Percentiles rank a stretch among this genome's conserved stretches.
These are phyloP conservation scores for Alternaria infectoria DNA, from an alignment of 2,329 filamentous ascomycete species.

Conservation along the genomic window DNA sequence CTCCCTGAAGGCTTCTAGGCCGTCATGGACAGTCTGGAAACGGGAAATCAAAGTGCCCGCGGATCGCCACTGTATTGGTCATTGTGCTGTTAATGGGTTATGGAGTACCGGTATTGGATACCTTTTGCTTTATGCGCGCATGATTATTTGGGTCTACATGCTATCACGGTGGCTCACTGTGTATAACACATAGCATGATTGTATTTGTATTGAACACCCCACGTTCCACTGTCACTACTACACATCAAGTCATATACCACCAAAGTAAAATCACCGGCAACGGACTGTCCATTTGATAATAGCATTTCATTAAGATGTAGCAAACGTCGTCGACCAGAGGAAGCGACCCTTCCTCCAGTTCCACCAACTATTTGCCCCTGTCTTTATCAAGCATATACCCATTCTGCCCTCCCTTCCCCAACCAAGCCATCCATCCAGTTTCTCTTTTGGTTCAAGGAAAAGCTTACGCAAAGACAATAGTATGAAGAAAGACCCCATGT, in stretches of 20 bases:
- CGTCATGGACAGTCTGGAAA: not conserved
- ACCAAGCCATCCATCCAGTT: not conserved
- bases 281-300: not conserved
- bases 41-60: not conserved
- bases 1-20: conserved; percentile 40
- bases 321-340: not conserved
- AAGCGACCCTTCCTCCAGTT: not conserved
- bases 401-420: not conserved
- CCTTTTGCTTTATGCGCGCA: conserved; percentile 8
- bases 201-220: not conserved
- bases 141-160: not conserved
- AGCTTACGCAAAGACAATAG: not conserved
- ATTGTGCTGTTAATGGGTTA: not conserved
- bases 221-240: not conserved
- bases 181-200: not conserved
- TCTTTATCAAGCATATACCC: not conserved
- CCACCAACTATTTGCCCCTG: not conserved
- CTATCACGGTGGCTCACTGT: not conserved
- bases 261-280: not conserved
- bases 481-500: not conserved
- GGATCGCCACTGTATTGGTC: not conserved
- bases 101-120: conserved; percentile 13
- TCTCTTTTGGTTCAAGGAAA: not conserved
- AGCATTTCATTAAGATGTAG: not conserved
- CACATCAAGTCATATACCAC: not conserved